These are phyloP conservation scores for Petunia secreta DNA, from an alignment of 257 asterid genomes.

Conservation along the genomic window DNA sequence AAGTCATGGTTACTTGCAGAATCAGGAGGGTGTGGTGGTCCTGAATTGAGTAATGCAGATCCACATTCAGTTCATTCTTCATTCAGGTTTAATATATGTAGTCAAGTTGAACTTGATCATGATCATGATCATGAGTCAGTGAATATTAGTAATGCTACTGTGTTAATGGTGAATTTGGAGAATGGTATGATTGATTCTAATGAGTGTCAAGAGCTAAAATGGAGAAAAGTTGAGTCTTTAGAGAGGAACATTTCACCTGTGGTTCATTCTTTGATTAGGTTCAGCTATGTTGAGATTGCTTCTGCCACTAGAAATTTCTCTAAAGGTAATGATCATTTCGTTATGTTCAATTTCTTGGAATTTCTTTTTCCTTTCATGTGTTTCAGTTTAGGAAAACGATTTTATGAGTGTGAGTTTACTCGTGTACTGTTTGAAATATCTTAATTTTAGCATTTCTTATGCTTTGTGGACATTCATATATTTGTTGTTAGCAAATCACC, in stretches of 20 bases:
- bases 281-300: conserved; percentile 65
- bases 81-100: conserved; percentile 83
- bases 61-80: conserved; percentile 88
- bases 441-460: too few species aligned
- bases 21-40: conserved; percentile 69
- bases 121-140: conserved; percentile 46
- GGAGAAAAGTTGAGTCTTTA: conserved; percentile 77
- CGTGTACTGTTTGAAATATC: too few species aligned
- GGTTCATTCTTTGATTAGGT: conserved; percentile 74
- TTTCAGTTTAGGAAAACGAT: not conserved
- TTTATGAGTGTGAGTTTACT: too few species aligned
- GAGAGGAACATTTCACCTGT: conserved; percentile 87
- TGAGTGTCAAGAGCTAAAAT: conserved; percentile 57
- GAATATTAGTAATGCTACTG: conserved; percentile 62
- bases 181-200: conserved; percentile 59
- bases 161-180: conserved; percentile 90
- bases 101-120: conserved; percentile 69
- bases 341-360: conserved; percentile 11
- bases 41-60: conserved; percentile 54
- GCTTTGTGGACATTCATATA: too few species aligned
- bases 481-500: too few species aligned
- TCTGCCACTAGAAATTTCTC: conserved; percentile 76
- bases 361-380: not conserved
- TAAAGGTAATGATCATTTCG: conserved; percentile 45
- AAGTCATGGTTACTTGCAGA: conserved; percentile 94